These are phyloP conservation scores for Phenoliferia sp. DNA, from an alignment of 1,284 basidiomycete genomes.

Conservation along the genomic window DNA sequence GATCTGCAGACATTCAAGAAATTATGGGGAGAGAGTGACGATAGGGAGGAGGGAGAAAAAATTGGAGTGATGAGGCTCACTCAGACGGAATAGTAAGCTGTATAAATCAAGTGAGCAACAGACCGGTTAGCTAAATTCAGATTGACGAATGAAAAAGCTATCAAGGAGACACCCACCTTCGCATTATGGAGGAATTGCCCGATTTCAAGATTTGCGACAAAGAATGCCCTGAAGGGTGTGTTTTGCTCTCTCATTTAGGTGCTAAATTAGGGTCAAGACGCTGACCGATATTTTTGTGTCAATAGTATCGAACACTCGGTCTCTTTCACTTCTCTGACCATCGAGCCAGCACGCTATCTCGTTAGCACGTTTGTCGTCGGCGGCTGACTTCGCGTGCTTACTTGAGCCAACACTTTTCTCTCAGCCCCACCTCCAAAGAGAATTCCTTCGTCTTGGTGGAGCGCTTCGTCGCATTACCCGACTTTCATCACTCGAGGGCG, in stretches of 20 bases:
- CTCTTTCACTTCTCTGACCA: conserved; percentile 43
- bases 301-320: conserved; percentile 38
- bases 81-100: conserved; percentile 43
- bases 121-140: no score
- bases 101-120: no score
- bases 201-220: neutral
- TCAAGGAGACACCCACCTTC: conserved; percentile 38
- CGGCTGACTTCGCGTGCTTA: no score
- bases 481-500: conserved; percentile 2
- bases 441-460: conserved; percentile 12
- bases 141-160: no score
- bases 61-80: conserved; percentile 40
- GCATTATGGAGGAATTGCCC: conserved; percentile 42
- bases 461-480: neutral
- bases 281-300: no score
- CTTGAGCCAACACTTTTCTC: neutral
- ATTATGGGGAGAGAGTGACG: conserved; percentile 35
- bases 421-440: neutral
- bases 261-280: neutral
- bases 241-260: neutral
- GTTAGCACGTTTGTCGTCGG: no score
- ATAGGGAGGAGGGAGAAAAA: conserved; percentile 31
- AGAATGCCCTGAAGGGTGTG: neutral
- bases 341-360: conserved; percentile 42
- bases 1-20: conserved; percentile 36